A percentile compares a stretch with the other conserved stretches of the same genome.
These are phyloP conservation scores for Purpureocillium lavendulum DNA, from an alignment of 2,329 filamentous ascomycete species.

Conservation along the genomic window DNA sequence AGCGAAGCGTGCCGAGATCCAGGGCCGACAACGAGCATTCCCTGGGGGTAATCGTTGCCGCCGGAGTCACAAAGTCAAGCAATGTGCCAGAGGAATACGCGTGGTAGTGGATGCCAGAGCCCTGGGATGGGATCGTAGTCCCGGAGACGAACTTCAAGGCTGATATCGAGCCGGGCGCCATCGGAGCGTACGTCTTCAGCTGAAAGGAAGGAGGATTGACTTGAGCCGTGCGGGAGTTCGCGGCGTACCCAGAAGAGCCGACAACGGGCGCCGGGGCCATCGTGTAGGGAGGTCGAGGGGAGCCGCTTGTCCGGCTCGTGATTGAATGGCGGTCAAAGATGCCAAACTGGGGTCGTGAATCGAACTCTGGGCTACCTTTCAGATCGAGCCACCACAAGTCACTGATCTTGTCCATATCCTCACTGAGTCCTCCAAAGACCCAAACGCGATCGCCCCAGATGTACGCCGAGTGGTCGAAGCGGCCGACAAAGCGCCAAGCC, in stretches of 20 bases:
- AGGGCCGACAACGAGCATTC: constrained; percentile 88
- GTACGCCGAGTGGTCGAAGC: constrained; percentile 93
- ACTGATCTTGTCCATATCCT: constrained; percentile 93
- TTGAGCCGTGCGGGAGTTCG: constrained; percentile 59
- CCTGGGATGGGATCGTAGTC: constrained; percentile 76
- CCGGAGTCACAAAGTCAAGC: constrained; percentile 89
- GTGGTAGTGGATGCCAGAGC: constrained; percentile 90
- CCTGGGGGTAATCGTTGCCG: constrained; percentile 73
- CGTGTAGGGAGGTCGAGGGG: constrained; percentile 44
- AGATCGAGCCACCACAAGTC: constrained; percentile 98
- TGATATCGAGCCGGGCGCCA: constrained; percentile 81
- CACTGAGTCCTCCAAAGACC: constrained; percentile 91
- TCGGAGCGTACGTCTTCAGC: constrained; percentile 67
- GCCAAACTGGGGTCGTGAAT: constrained; percentile 54
- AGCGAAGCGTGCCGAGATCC: constrained; percentile 78
- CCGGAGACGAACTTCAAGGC: constrained; percentile 79
- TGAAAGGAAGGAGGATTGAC: constrained; percentile 60
- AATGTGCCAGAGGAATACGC: constrained; percentile 88
- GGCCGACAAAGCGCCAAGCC: constrained; percentile 87
- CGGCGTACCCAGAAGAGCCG: constrained; percentile 56
- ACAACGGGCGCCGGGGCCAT: constrained; percentile 41
- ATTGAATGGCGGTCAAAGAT: constrained; percentile 38
- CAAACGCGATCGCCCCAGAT: constrained; percentile 87
- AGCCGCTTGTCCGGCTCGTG: constrained; percentile 33
- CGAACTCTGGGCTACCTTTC: constrained; percentile 80